A percentile compares a stretch with the other conserved stretches of the same genome.
Evolutionary conservation across 2,329 filamentous ascomycete genomes (phyloP).

Genomic region (Mollisia scopiformis): DNA sequence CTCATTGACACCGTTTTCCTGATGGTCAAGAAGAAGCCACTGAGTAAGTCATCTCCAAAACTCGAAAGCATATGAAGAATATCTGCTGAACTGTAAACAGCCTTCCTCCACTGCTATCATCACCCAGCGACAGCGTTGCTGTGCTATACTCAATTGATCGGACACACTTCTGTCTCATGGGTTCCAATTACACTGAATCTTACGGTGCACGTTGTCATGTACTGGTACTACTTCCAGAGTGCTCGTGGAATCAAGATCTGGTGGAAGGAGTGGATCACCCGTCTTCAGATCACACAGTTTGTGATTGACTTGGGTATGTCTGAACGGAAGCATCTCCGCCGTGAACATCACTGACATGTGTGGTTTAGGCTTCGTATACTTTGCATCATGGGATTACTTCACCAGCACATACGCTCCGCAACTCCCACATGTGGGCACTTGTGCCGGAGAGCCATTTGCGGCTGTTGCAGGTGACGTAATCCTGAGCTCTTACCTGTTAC

Average conservation of each 20-base stretch:
- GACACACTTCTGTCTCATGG: slow-evolving; percentile 34
- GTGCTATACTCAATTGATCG: slow-evolving; percentile 33
- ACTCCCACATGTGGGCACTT: slow-evolving; percentile 29
- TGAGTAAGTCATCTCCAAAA: slow-evolving; percentile 24
- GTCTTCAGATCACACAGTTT: slow-evolving; percentile 35
- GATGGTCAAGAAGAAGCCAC: slow-evolving; percentile 35
- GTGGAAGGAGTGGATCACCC: slow-evolving; percentile 36
- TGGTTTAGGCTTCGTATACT: slow-evolving; percentile 30
- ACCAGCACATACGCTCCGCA: slow-evolving; percentile 25
- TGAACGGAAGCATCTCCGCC: neutral
- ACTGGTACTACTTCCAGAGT: slow-evolving; percentile 37
- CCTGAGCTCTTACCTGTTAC: slow-evolving; percentile 31
- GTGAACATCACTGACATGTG: neutral
- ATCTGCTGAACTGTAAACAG: slow-evolving; percentile 9
- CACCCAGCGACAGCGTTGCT: slow-evolving; percentile 34
- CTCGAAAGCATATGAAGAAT: neutral
- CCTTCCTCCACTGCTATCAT: slow-evolving; percentile 36
- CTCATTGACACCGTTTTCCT: slow-evolving; percentile 34
- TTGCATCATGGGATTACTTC: slow-evolving; percentile 32
- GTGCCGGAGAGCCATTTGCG: slow-evolving; percentile 31
- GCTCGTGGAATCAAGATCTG: slow-evolving; percentile 32
- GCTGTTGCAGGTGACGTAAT: slow-evolving; percentile 29
- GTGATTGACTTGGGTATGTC: slow-evolving; percentile 30
- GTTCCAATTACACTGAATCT: slow-evolving; percentile 35
- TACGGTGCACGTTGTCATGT: slow-evolving; percentile 36